phyloP scores from a whole-genome alignment of 2,329 filamentous ascomycete species.

The Calonectria hawksworthii region DNA sequence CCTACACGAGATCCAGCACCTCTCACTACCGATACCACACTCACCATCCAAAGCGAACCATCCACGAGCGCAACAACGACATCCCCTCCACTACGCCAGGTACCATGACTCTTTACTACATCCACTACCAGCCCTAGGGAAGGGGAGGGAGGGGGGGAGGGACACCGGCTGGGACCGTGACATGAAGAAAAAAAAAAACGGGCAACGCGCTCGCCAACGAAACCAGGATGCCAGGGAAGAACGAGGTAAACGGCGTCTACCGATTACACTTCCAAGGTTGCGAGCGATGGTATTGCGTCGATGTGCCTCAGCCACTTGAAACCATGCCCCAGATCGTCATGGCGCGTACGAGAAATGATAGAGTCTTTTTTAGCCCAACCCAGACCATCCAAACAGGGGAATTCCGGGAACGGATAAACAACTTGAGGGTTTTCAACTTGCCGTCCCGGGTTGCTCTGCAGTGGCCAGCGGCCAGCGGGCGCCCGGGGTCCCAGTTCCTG shows the following conservation, averaged over 20 bases:
- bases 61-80: constrained; percentile 18
- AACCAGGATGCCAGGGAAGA: constrained; percentile 13
- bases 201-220: constrained; percentile 8
- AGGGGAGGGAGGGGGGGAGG: constrained; percentile 7
- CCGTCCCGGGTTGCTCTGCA: not conserved
- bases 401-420: constrained; percentile 7
- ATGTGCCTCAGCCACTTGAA: not conserved
- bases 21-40: constrained; percentile 5
- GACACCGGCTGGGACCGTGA: constrained; percentile 5
- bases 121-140: constrained; percentile 8
- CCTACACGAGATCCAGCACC: constrained; percentile 3
- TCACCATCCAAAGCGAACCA: constrained; percentile 15
- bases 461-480: not conserved
- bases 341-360: constrained; percentile 1
- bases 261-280: constrained; percentile 10
- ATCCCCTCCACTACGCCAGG: constrained; percentile 21
- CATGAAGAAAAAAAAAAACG: not conserved
- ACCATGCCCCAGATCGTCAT: constrained; percentile 5
- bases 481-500: constrained; percentile 43
- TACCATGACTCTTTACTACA: constrained; percentile 10
- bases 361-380: not conserved
- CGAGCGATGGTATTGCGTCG: constrained; percentile 2
- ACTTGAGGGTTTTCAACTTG: not conserved
- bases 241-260: constrained; percentile 20
- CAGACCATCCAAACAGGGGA: not conserved